Evolutionary conservation across 192 early-diverging fungal genomes (phyloP).

Genomic region (Umbelopsis vinacea): DNA sequence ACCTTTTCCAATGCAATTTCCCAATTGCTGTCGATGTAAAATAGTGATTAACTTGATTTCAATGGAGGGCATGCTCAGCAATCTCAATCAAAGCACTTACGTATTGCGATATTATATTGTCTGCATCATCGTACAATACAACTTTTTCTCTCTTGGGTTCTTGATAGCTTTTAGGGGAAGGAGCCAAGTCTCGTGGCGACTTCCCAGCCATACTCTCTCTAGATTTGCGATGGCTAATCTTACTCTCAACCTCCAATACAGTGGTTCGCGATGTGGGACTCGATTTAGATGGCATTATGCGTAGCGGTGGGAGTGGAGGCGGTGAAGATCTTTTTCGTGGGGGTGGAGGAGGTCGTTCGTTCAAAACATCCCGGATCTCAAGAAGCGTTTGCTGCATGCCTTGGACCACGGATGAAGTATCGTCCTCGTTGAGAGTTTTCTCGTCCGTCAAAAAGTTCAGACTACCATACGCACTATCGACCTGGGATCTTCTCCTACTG

Average conservation of each 20-base stretch:
- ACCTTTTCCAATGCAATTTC: slow-evolving; percentile 85
- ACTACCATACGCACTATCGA: slow-evolving; percentile 16
- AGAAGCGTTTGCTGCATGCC: slow-evolving; percentile 5
- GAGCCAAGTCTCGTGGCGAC: neutral
- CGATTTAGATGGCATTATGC: slow-evolving; percentile 25
- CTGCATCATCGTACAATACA: slow-evolving; percentile 38
- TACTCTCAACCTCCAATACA: neutral
- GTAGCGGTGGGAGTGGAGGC: neutral
- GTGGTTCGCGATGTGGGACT: slow-evolving; percentile 17
- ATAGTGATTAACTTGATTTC: neutral
- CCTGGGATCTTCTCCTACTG: neutral
- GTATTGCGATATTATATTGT: slow-evolving; percentile 41
- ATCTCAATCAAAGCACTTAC: slow-evolving; percentile 26
- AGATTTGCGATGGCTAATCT: neutral
- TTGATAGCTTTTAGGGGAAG: neutral
- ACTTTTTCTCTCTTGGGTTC: slow-evolving; percentile 2
- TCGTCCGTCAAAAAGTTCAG: neutral
- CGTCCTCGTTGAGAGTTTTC: neutral
- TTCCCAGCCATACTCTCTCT: neutral
- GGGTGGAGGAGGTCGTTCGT: neutral
- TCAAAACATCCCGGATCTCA: slow-evolving; percentile 15
- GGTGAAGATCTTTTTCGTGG: neutral
- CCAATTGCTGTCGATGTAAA: slow-evolving; percentile 59
- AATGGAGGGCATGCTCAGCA: no score
- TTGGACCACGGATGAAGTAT: neutral